Conservation (phyloP, 2,329 filamentous ascomycete genomes). For the Myriosclerotinia scirpicola region DNA sequence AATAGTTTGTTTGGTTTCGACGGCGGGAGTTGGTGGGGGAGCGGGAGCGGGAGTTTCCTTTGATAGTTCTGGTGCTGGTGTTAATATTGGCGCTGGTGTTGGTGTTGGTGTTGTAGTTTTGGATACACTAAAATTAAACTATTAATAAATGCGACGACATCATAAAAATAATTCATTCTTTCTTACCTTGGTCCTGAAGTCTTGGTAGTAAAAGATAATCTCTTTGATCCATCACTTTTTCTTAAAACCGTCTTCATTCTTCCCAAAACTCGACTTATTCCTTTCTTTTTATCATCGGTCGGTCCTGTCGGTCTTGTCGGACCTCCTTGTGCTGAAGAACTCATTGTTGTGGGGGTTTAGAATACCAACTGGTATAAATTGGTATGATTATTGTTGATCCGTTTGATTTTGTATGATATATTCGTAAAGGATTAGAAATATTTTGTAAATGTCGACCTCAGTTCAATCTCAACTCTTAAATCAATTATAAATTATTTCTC, state of each 20-base stretch:
- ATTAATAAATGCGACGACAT: background rate
- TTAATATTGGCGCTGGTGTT: background rate
- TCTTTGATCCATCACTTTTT: conserved; percentile 35
- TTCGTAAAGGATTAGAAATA: background rate
- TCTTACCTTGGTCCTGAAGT: conserved; percentile 33
- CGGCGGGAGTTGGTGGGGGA: conserved; percentile 1
- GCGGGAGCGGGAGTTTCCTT: conserved; percentile 21
- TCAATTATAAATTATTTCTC: background rate
- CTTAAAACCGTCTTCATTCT: conserved; percentile 39
- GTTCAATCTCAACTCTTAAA: background rate
- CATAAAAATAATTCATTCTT: background rate
- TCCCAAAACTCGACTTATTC: conserved; percentile 33
- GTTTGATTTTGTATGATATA: background rate
- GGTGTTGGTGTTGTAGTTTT: background rate
- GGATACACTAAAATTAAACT: background rate
- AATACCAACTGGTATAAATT: too few species aligned
- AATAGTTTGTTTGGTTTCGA: conserved; percentile 8
- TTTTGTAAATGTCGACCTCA: background rate
- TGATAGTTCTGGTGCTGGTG: background rate
- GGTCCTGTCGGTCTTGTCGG: conserved; percentile 30
- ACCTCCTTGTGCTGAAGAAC: conserved; percentile 30
- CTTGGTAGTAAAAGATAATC: conserved; percentile 32
- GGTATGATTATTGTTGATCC: background rate
- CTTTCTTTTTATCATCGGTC: conserved; percentile 33
- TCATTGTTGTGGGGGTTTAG: conserved; percentile 31